Percentiles rank a stretch among this genome's conserved stretches.
These are phyloP conservation scores for Epichloe gansuensis DNA, from an alignment of 2,329 filamentous ascomycete species.

Conservation along the genomic window DNA sequence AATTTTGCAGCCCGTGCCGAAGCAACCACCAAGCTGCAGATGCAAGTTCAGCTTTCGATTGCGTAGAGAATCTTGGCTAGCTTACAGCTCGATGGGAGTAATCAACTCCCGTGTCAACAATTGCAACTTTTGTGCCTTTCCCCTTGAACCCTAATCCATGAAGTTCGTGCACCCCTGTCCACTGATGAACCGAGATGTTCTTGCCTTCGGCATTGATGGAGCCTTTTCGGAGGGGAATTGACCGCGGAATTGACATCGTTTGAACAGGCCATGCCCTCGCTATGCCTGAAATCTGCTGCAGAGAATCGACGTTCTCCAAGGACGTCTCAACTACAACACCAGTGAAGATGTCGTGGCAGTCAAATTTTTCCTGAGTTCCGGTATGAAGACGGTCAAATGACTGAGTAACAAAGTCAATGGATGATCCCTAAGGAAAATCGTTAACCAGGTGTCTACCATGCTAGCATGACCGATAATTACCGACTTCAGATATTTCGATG, in stretches of 20 bases:
- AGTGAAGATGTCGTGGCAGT: conserved; percentile 23
- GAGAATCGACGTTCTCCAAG: conserved; percentile 19
- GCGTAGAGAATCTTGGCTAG: not conserved
- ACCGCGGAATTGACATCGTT: conserved; percentile 10
- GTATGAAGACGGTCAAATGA: conserved; percentile 9
- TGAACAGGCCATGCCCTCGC: conserved; percentile 24
- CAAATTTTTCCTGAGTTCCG: conserved; percentile 16
- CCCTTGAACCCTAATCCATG: conserved; percentile 25
- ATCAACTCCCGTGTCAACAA: conserved; percentile 28
- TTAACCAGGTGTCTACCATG: not conserved
- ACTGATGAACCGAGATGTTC: conserved; percentile 16
- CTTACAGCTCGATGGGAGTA: conserved; percentile 25
- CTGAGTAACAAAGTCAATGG: conserved; percentile 10
- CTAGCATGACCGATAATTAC: not conserved
- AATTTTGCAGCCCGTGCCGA: conserved; percentile 26
- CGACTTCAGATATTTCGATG: conserved; percentile 11
- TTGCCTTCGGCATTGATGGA: conserved; percentile 15
- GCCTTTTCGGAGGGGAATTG: not conserved
- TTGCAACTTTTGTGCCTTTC: conserved; percentile 24
- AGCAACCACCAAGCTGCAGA: conserved; percentile 24
- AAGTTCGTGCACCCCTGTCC: conserved; percentile 26
- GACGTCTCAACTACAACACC: conserved; percentile 22
- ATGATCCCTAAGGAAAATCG: conserved; percentile 4
- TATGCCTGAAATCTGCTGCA: conserved; percentile 21
- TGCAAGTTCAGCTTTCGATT: not conserved